Conservation (phyloP, 2,329 filamentous ascomycete genomes). For the Aphanocladium album region DNA sequence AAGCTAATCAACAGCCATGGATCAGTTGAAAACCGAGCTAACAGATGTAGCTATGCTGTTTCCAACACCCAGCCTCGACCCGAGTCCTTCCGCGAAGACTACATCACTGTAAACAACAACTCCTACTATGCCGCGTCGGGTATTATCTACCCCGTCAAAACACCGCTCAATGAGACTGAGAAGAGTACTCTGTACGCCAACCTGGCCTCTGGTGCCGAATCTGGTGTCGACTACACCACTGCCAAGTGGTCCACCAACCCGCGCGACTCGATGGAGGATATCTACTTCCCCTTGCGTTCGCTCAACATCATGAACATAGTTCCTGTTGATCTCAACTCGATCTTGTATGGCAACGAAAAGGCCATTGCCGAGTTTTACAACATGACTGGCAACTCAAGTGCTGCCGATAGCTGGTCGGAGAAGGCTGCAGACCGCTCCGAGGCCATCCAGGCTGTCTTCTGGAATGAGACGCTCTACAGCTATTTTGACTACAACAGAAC, state of each 20-base stretch:
- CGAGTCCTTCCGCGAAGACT: constrained; percentile 64
- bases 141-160: constrained; percentile 50
- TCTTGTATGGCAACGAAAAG: constrained; percentile 61
- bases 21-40: background rate
- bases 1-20: constrained; percentile 18
- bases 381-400: constrained; percentile 44
- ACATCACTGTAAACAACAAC: constrained; percentile 57
- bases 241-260: constrained; percentile 55
- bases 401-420: constrained; percentile 43
- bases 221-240: constrained; percentile 57
- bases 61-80: constrained; percentile 61
- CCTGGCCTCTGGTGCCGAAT: constrained; percentile 61
- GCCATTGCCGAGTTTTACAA: constrained; percentile 52
- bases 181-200: constrained; percentile 53
- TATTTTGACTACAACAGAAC: constrained; percentile 69
- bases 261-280: constrained; percentile 51
- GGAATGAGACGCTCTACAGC: constrained; percentile 56
- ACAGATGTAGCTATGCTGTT: constrained; percentile 46
- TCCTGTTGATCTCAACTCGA: constrained; percentile 63
- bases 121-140: constrained; percentile 58
- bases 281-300: constrained; percentile 61
- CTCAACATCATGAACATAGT: constrained; percentile 55
- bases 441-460: constrained; percentile 59
- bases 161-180: constrained; percentile 46
- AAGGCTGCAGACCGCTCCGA: constrained; percentile 50